Conservation (phyloP, 345 rosid species). For the Syzygium jambos region DNA sequence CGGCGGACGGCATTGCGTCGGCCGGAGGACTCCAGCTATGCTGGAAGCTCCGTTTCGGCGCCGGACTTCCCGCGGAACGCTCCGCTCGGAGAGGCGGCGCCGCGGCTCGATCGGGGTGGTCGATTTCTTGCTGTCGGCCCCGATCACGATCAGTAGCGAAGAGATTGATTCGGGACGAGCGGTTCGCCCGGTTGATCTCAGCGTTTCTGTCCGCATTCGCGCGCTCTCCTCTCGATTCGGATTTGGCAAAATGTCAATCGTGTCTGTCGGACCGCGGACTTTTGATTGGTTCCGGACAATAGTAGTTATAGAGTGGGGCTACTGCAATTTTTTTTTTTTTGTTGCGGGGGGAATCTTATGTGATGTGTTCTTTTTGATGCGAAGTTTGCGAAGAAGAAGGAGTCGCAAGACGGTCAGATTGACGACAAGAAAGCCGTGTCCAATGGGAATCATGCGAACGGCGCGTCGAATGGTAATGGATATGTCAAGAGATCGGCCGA, state of each 20-base stretch:
- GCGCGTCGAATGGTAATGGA: conserved; percentile 29
- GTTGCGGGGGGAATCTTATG: conserved; percentile 41
- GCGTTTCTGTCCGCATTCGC: not conserved
- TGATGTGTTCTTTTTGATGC: conserved; percentile 49
- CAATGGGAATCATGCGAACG: conserved; percentile 18
- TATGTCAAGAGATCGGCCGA: conserved; percentile 39
- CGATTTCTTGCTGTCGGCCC: not conserved
- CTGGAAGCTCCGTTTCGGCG: not conserved
- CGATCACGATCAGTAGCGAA: not conserved
- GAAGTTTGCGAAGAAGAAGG: conserved; percentile 94
- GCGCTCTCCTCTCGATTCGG: not conserved
- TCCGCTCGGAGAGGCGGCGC: not conserved
- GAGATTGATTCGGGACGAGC: not conserved
- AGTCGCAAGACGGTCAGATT: conserved; percentile 23
- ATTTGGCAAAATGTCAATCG: not conserved
- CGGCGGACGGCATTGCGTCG: not conserved
- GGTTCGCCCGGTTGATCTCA: not conserved
- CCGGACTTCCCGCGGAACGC: not conserved
- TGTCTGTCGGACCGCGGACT: not conserved
- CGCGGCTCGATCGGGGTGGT: not conserved
- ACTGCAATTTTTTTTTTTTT: not conserved
- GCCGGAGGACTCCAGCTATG: not conserved
- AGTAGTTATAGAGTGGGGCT: not conserved
- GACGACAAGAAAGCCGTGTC: conserved; percentile 22
- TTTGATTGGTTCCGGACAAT: not conserved